Base-by-base conservation (phyloP, 2,329 filamentous ascomycete genomes). In the Colletotrichum euphorbiae region DNA sequence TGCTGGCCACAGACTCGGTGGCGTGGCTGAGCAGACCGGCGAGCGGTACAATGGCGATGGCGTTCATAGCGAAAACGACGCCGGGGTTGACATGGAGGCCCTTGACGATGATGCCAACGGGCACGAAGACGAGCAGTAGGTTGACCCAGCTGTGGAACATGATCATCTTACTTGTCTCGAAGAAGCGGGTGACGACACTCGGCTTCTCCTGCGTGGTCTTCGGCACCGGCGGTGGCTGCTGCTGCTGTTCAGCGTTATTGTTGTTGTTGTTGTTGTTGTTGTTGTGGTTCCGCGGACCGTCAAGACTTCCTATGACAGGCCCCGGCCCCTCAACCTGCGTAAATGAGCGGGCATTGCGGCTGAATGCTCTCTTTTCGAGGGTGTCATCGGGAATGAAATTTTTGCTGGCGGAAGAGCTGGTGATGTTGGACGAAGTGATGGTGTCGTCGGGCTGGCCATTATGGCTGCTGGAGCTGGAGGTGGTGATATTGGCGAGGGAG, bases 91-190 rank as follows among this genome's bases (percentile, higher is more conserved):
- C 86, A 61, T 84, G 83, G 62, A 88, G 75, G 69, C 82, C 81
- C 63, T 91, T 83, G 64, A 89, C 84, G 67, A 85, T 84, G 74
- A 96, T 94, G 73, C 92, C 93, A 60, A 92, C 84, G 7, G 92
- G 93, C 33, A 95, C 92, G 75, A 94, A 94, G 62, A 94, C 80
- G 70, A 95, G 82, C 72, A 95, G 82, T 62, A 93, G 74, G 77
- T 96, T 95, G 81, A 95, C 82, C 87, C 90, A 93, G 82, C 90
- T 93, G 76, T 92, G 88, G 48, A 89, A 85, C 70, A 94, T 85
- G 71, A 84, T 79, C 76, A 90, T 87, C 75, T 62, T 69, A 28
- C 50, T 62, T 15, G 63, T 67, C 17, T 67, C 43, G 15, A 56
- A 67, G 64, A 69, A 69, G 63, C 63, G 56, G 38, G 67, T 62